phyloP scores from a whole-genome alignment of 805 yeast species.

The Candida ovalis region DNA sequence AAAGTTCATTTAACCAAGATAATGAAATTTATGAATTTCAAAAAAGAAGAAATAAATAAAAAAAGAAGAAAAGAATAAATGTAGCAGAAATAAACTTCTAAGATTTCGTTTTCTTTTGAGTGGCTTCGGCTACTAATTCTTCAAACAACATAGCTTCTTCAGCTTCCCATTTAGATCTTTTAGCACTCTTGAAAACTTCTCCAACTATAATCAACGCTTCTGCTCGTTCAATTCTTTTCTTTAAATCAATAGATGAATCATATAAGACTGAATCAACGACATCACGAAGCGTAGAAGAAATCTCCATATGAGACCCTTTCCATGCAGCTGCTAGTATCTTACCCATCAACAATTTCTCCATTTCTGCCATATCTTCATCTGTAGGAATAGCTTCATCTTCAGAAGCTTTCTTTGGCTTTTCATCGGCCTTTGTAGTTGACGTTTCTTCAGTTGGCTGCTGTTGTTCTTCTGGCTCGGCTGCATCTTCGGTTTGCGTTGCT shows the following conservation, averaged over 20 bases:
- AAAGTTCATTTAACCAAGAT: neutral
- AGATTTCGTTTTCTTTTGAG: slow-evolving; percentile 49
- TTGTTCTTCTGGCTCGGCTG: neutral
- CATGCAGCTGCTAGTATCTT: slow-evolving; percentile 92
- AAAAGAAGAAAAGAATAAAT: neutral
- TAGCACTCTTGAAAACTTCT: slow-evolving; percentile 56
- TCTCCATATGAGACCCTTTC: slow-evolving; percentile 89
- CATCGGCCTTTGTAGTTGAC: slow-evolving; percentile 2
- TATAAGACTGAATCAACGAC: slow-evolving; percentile 75
- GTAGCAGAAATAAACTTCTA: neutral
- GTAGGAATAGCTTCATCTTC: slow-evolving; percentile 36
- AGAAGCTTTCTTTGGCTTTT: neutral
- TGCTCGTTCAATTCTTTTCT: slow-evolving; percentile 70
- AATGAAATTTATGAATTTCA: no score
- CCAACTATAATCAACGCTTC: slow-evolving; percentile 75
- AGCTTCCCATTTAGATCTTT: slow-evolving; percentile 82
- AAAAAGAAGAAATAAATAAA: neutral
- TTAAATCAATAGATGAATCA: slow-evolving; percentile 59
- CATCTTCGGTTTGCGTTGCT: neutral
- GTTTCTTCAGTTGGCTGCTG: slow-evolving; percentile 1
- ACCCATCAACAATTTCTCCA: slow-evolving; percentile 80
- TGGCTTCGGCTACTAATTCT: slow-evolving; percentile 86
- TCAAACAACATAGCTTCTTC: slow-evolving; percentile 92
- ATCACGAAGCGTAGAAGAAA: slow-evolving; percentile 71
- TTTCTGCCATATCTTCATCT: slow-evolving; percentile 61